A percentile compares a stretch with the other conserved stretches of the same genome.
These are phyloP conservation scores for Tylopilus sp. DNA, from an alignment of 1,284 basidiomycete genomes.

Conservation along the genomic window DNA sequence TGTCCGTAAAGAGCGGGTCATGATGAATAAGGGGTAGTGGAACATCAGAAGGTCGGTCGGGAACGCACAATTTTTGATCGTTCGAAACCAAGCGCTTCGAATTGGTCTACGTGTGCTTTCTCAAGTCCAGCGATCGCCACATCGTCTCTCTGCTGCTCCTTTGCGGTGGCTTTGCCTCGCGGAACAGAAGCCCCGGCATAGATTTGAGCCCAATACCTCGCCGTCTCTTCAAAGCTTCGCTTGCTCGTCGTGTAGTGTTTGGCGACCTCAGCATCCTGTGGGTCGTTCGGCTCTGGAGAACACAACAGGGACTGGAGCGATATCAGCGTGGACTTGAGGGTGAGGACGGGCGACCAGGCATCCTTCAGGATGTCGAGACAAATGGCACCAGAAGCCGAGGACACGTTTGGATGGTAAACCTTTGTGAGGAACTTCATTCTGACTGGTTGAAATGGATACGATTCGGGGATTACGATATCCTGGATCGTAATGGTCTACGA, in stretches of 20 bases:
- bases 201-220: constrained; percentile 88
- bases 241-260: constrained; percentile 93
- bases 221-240: constrained; percentile 85
- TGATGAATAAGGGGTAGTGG: constrained; percentile 3
- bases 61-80: constrained; percentile 68
- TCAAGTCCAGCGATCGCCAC: constrained; percentile 74
- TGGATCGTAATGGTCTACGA: constrained; percentile 31
- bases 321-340: constrained; percentile 94
- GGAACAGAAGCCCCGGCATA: constrained; percentile 72
- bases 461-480: constrained; percentile 94
- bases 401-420: constrained; percentile 97
- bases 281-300: constrained; percentile 94
- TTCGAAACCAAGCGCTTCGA: constrained; percentile 70
- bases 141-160: constrained; percentile 45
- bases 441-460: constrained; percentile 94
- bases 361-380: constrained; percentile 87
- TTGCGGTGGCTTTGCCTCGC: constrained; percentile 36
- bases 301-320: constrained; percentile 94
- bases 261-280: constrained; percentile 97
- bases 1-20: constrained; percentile 27
- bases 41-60: not conserved
- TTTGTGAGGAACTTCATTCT: constrained; percentile 99
- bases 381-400: constrained; percentile 89
- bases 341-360: constrained; percentile 90
- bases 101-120: constrained; percentile 67